Conservation (phyloP, 371 early-diverging fungal species). For the Parasitella parasitica region DNA sequence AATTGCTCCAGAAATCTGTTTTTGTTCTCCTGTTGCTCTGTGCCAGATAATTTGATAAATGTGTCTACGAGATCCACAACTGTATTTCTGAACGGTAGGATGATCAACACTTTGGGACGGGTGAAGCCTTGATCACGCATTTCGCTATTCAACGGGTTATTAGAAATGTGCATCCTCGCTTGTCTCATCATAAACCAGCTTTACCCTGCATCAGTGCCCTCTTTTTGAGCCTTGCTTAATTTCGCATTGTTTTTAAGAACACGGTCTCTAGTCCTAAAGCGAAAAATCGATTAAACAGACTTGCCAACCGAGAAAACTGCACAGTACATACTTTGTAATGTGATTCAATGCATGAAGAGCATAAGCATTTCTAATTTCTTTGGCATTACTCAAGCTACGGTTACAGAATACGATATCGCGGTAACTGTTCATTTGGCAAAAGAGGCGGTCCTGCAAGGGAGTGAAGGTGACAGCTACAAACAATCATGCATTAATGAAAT, state of each 20-base stretch:
- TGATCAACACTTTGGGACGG: constrained; percentile 87
- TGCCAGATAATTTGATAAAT: constrained; percentile 74
- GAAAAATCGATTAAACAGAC: background rate
- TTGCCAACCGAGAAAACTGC: too few relatives aligned
- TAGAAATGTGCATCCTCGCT: background rate
- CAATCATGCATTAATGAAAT: background rate
- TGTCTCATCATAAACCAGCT: background rate
- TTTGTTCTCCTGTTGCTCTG: constrained; percentile 81
- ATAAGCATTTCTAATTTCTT: constrained; percentile 71
- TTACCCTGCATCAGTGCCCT: constrained; percentile 48
- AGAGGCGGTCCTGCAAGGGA: constrained; percentile 60
- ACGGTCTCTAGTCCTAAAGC: constrained; percentile 63
- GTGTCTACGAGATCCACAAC: constrained; percentile 79
- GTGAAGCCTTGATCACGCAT: constrained; percentile 95
- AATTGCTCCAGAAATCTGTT: constrained; percentile 81
- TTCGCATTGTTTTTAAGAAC: constrained; percentile 80
- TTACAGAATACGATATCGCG: constrained; percentile 76
- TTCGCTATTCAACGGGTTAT: constrained; percentile 52
- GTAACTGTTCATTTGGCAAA: constrained; percentile 71
- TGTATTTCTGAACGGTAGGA: constrained; percentile 85
- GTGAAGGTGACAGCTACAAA: constrained; percentile 34
- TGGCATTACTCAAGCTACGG: constrained; percentile 58
- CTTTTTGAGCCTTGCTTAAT: constrained; percentile 57
- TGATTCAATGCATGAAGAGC: constrained; percentile 90
- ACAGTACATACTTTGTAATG: constrained; percentile 64